Evolutionary conservation across 1,284 basidiomycete genomes (phyloP), one percentile per base, ranked within the genome.

Genomic region (Puccinia polysora): DNA sequence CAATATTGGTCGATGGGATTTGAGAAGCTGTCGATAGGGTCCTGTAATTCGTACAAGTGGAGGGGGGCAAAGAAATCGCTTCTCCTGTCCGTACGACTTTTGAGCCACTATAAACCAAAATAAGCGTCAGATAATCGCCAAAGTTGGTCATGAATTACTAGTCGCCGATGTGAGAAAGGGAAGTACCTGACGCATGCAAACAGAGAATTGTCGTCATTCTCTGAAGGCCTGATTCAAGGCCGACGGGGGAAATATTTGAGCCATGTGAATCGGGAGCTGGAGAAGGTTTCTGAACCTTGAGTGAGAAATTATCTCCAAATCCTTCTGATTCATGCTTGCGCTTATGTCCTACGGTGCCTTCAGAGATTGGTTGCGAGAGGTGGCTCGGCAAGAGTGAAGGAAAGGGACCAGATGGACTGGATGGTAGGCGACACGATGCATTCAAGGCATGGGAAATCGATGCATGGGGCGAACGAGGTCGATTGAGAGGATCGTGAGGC

Each of bases 61-160:
- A 12, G 70, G 70, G 30, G 70, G 70, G 43, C 70, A 72, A 12
- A 72, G 23, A 45, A 72, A 72, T 1, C 70, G 59, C 50, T 72
- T 72, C 62, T 72, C 70, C 47, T 72, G 70, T 32, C 70, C 70
- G 20, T 72, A 72, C 4, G 70, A 72, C 30, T 72, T 72, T 34
- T 72, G 70, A 14, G 70, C 70, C 20, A 72, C 70, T 72, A 49
- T 14, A 34, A 70, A 38, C 4, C 20, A 25, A 49, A 32, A n/a
- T n/a, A n/a, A n/a, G n/a, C n/a, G n/a, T n/a, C 12, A 50, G 18
- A 38, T 18, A 47, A 67, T 15, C 5, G 23, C 10, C 12, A 18
- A 5, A 32, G 40, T 45, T n/a, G n/a, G n/a, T n/a, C n/a, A n/a
- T 4, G 32, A 10, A 47, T 47, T n/a, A 45, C 32, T 56, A 65